Evolutionary conservation across 164 flowering plant genomes (phyloP).

Genomic region (Tetrastigma voinierianum): DNA sequence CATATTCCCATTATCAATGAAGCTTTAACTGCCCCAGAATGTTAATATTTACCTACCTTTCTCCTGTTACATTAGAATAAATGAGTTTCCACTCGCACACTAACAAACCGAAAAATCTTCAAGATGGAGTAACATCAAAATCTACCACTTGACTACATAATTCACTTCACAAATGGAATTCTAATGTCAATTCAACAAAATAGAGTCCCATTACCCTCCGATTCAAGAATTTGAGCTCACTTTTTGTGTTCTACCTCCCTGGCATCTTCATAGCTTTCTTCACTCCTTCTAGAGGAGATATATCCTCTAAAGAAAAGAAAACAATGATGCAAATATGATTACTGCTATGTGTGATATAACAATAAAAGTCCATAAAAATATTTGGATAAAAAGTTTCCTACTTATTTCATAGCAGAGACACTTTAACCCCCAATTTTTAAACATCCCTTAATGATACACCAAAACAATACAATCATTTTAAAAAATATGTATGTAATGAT

Average conservation of each 20-base stretch:
- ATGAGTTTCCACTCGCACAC: background rate
- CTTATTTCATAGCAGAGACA: conserved; percentile 97
- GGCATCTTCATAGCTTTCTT: conserved; percentile 97
- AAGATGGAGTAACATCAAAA: background rate
- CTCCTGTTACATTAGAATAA: conserved; percentile 49
- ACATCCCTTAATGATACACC: conserved; percentile 89
- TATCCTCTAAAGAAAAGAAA: conserved; percentile 62
- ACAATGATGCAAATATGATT: background rate
- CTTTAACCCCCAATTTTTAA: conserved; percentile 78
- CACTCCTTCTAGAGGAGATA: conserved; percentile 84
- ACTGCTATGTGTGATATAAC: background rate
- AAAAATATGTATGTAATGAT: conserved; percentile 1
- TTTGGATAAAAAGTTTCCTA: conserved; percentile 25
- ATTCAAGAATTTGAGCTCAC: conserved; percentile 89
- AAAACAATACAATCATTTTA: conserved; percentile 23
- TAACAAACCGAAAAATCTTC: background rate
- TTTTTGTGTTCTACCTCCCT: conserved; percentile 93
- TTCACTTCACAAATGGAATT: background rate
- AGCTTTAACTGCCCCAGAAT: conserved; percentile 57
- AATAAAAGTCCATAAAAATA: background rate
- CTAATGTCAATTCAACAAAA: background rate
- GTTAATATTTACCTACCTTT: conserved; percentile 78
- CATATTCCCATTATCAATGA: conserved; percentile 33
- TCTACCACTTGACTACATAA: background rate
- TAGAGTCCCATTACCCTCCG: conserved; percentile 56